Evolutionary conservation across 1,284 basidiomycete species (phyloP).

Genomic region (Tylopilus sp.): DNA sequence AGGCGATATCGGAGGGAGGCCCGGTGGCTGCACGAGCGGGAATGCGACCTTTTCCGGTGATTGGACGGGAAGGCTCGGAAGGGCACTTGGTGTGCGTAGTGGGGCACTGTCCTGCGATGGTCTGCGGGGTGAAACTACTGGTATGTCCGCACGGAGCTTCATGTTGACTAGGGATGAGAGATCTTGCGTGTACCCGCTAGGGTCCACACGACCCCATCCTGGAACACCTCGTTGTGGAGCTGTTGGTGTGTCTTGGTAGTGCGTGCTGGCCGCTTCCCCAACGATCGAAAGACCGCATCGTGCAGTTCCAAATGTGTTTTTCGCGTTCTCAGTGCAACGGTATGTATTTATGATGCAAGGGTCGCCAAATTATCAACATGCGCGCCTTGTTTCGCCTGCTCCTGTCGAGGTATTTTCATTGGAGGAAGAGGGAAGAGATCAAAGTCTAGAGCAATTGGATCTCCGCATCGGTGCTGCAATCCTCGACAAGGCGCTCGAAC

Average conservation of each 20-base stretch:
- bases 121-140: slow-evolving; percentile 13
- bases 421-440: slow-evolving; percentile 45
- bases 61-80: slow-evolving; percentile 6
- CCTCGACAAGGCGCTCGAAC: slow-evolving; percentile 67
- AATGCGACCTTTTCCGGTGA: slow-evolving; percentile 17
- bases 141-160: slow-evolving; percentile 6
- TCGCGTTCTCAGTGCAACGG: slow-evolving; percentile 13
- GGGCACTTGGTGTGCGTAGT: slow-evolving; percentile 1
- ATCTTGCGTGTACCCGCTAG: slow-evolving; percentile 40
- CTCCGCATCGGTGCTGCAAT: slow-evolving; percentile 72
- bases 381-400: neutral
- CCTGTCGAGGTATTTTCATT: slow-evolving; percentile 1
- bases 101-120: slow-evolving; percentile 3
- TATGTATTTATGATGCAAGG: neutral
- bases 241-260: slow-evolving; percentile 39
- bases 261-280: slow-evolving; percentile 15
- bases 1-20: slow-evolving; percentile 23
- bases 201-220: slow-evolving; percentile 39
- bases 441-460: slow-evolving; percentile 52
- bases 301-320: slow-evolving; percentile 34
- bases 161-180: slow-evolving; percentile 18
- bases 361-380: neutral
- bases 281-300: slow-evolving; percentile 13
- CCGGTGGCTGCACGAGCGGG: slow-evolving; percentile 19
- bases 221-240: slow-evolving; percentile 48